Evolutionary conservation across 371 early-diverging fungal species (phyloP), one percentile per base, ranked within the genome.

Genomic region (Lichtheimia ramosa): DNA sequence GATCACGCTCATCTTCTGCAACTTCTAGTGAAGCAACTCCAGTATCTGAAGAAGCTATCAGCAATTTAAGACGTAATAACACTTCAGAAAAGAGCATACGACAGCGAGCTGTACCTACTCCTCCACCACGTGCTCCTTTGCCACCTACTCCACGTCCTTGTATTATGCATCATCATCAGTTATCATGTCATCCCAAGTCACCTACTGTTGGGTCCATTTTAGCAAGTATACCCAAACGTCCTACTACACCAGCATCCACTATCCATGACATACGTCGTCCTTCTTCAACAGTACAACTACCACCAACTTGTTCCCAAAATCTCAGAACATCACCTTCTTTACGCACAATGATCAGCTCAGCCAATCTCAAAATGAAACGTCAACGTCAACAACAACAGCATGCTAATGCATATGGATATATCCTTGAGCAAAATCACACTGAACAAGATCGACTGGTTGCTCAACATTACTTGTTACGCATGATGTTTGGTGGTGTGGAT

Each of bases 361-460:
- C 43, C 18, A 55, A 24, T 23, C 42, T 55, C 15, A 55, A 24
- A 43, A 27, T 25, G 43, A 23, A 39, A 55, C 25, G 56, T 41
- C 21, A 43, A 21, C 52, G 51, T 23, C 41, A 43, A 23, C 49
- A 58, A 50, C 34, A 34, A 8, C 49, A 48, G 2, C 18, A 27
- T 12, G 51, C 34, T 15, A 21, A 42, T 15, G 52, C 41, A 52
- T 59, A 48, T 43, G 43, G 51, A 10, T 59, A 59, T 27, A 25
- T 59, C n/a, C 48, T 59, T 8, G 41, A 20, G 7, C 54, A 58
- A 39, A 59, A 54, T 43, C 40, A 51, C 5, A 46, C 18, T 12
- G 71, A 70, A 25, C 62, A 64, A 43, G 71, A 76, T 46, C 64
- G 71, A n/a, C 48, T 73, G 52, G 69, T 76, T n/a, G 64, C 74